Percentiles rank a stretch among this genome's conserved stretches.
phyloP scores from a whole-genome alignment of 228 moss, liverwort and hornwort genomes.

The Sphagnum fallax region DNA sequence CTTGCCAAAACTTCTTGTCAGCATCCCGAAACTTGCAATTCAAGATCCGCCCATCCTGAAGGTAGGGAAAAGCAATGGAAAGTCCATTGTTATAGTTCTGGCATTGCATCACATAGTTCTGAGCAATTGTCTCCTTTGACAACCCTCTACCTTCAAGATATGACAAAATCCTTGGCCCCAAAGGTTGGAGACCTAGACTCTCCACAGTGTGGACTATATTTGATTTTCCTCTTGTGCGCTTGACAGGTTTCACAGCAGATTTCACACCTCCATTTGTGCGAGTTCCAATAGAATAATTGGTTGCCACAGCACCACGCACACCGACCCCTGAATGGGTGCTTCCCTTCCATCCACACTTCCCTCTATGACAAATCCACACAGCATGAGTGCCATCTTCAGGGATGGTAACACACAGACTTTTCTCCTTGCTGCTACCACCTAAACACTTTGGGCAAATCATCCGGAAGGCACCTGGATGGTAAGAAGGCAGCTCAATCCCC shows the following conservation, averaged over 20 bases:
- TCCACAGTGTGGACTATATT: conserved; percentile 21
- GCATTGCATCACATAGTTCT: conserved; percentile 34
- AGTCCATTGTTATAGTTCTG: conserved; percentile 15
- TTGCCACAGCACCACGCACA: neutral
- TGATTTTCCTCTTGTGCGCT: conserved; percentile 13
- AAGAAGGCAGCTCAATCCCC: conserved; percentile 46
- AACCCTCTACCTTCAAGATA: conserved; percentile 30
- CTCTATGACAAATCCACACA: conserved; percentile 79
- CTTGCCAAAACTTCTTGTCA: conserved; percentile 87
- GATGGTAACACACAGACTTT: conserved; percentile 53
- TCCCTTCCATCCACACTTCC: conserved; percentile 72
- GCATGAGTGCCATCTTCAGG: conserved; percentile 42
- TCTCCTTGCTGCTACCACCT: conserved; percentile 62
- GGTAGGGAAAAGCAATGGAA: conserved; percentile 74
- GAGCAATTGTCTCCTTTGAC: conserved; percentile 28
- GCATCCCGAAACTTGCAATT: conserved; percentile 86
- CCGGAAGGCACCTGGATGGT: conserved; percentile 54
- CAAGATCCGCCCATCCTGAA: conserved; percentile 73
- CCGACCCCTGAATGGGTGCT: conserved; percentile 15
- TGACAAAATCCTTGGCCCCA: conserved; percentile 17
- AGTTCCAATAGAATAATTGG: neutral
- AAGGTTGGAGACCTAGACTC: conserved; percentile 41
- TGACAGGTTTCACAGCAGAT: conserved; percentile 12
- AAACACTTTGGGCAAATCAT: conserved; percentile 69
- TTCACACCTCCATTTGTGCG: conserved; percentile 18